Percentiles rank a stretch among this genome's conserved stretches.
Evolutionary conservation across 2,329 filamentous ascomycete species (phyloP).

Genomic region (Colletotrichum euphorbiae): DNA sequence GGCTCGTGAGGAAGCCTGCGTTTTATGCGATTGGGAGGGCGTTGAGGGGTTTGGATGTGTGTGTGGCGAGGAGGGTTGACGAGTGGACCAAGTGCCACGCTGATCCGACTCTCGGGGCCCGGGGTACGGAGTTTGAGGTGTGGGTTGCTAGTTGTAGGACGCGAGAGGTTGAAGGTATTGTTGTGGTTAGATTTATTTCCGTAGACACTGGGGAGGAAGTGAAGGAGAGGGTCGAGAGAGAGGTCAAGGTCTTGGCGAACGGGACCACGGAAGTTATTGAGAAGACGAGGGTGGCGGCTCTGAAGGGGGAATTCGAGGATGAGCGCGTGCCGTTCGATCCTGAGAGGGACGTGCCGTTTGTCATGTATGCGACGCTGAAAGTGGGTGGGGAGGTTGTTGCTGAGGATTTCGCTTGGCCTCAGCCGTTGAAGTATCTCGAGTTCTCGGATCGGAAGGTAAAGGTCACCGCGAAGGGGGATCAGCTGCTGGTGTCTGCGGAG

Average conservation of each 20-base stretch:
- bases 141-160: slow-evolving; percentile 55
- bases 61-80: slow-evolving; percentile 58
- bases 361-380: slow-evolving; percentile 59
- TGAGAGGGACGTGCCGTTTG: slow-evolving; percentile 56
- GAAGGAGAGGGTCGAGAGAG: slow-evolving; percentile 42
- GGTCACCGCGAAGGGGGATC: slow-evolving; percentile 43
- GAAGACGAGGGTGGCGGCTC: slow-evolving; percentile 43
- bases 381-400: slow-evolving; percentile 54
- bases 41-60: slow-evolving; percentile 69
- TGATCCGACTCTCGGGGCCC: slow-evolving; percentile 53
- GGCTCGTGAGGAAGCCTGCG: slow-evolving; percentile 38
- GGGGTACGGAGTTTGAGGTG: slow-evolving; percentile 54
- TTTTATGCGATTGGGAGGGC: slow-evolving; percentile 60
- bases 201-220: slow-evolving; percentile 54
- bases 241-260: slow-evolving; percentile 49
- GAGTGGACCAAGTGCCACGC: slow-evolving; percentile 60
- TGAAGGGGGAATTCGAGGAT: slow-evolving; percentile 34
- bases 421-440: slow-evolving; percentile 71
- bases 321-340: slow-evolving; percentile 48
- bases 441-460: slow-evolving; percentile 57
- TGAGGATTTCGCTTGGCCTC: slow-evolving; percentile 68
- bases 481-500: slow-evolving; percentile 49
- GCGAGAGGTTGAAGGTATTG: slow-evolving; percentile 42
- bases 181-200: slow-evolving; percentile 55
- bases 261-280: slow-evolving; percentile 54